A percentile compares a stretch with the other conserved stretches of the same genome.
These are phyloP conservation scores for Cytospora schulzeri DNA, from an alignment of 2,329 filamentous ascomycete genomes.

Conservation along the genomic window DNA sequence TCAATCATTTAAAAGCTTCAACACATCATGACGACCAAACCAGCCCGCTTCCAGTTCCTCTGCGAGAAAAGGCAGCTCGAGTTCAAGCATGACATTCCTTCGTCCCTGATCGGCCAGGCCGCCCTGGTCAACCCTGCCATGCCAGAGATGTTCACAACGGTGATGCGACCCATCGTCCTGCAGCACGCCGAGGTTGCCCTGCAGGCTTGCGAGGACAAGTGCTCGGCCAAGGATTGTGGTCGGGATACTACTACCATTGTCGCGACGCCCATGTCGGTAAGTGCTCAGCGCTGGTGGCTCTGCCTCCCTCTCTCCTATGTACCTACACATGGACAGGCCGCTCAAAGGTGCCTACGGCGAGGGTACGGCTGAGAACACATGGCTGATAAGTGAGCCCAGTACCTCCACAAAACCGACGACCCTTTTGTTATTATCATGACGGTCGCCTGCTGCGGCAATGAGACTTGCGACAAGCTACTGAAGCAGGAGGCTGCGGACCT, in stretches of 20 bases:
- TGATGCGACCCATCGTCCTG: constrained; percentile 23
- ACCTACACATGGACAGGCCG: background rate
- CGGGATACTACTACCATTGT: constrained; percentile 21
- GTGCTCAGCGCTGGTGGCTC: background rate
- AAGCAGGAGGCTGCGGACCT: constrained; percentile 25
- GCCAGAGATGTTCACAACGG: constrained; percentile 26
- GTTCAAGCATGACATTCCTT: constrained; percentile 26
- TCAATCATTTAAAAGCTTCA: constrained; percentile 1
- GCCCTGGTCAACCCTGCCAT: constrained; percentile 26
- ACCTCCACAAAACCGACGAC: constrained; percentile 27
- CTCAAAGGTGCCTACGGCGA: background rate
- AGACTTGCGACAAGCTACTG: constrained; percentile 18
- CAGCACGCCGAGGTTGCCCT: constrained; percentile 26
- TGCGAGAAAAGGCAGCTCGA: constrained; percentile 28
- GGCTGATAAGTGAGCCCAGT: constrained; percentile 9
- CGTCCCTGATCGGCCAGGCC: constrained; percentile 25
- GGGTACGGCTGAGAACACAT: no score
- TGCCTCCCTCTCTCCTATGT: background rate
- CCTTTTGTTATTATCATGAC: constrained; percentile 29
- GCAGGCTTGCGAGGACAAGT: constrained; percentile 27
- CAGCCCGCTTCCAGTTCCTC: constrained; percentile 27
- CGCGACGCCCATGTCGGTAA: constrained; percentile 28
- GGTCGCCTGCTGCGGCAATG: constrained; percentile 22
- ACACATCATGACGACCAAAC: constrained; percentile 19
- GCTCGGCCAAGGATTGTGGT: constrained; percentile 21